Conservation (phyloP, 2,329 filamentous ascomycete genomes). For the Xylariaceae sp. region DNA sequence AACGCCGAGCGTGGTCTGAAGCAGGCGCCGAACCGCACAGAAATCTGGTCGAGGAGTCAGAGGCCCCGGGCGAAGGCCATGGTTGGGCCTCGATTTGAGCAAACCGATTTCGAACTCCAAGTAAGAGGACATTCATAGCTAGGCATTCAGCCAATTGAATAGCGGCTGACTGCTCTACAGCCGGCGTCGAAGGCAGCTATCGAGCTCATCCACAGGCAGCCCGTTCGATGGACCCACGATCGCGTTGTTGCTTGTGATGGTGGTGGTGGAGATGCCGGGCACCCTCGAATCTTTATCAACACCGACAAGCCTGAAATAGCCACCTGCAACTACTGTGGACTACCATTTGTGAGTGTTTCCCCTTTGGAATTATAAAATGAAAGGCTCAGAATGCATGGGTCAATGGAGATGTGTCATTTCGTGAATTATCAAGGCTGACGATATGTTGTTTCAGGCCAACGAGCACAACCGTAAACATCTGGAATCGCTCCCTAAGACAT, state of each 20-base stretch:
- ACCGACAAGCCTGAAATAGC: constrained; percentile 95
- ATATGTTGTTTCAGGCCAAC: constrained; percentile 70
- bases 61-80: constrained; percentile 81
- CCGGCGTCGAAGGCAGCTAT: constrained; percentile 90
- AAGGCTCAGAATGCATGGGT: background rate
- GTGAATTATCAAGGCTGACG: constrained; percentile 33
- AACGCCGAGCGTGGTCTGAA: constrained; percentile 56
- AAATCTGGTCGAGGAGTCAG: constrained; percentile 86
- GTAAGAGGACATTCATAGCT: constrained; percentile 56
- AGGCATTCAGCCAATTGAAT: constrained; percentile 5
- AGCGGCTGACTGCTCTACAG: constrained; percentile 56
- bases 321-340: constrained; percentile 88
- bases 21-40: constrained; percentile 87
- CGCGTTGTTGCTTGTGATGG: constrained; percentile 87
- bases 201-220: constrained; percentile 93
- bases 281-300: constrained; percentile 97
- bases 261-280: constrained; percentile 86
- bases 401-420: background rate
- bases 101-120: constrained; percentile 92
- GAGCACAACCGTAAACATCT: constrained; percentile 86
- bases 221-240: constrained; percentile 88
- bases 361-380: background rate
- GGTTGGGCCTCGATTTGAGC: constrained; percentile 94
- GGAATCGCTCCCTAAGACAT: constrained; percentile 78
- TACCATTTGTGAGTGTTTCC: constrained; percentile 77